A percentile compares a stretch with the other conserved stretches of the same genome.
Conservation (phyloP, 2,329 filamentous ascomycete genomes). For the Akanthomyces lecanii region DNA sequence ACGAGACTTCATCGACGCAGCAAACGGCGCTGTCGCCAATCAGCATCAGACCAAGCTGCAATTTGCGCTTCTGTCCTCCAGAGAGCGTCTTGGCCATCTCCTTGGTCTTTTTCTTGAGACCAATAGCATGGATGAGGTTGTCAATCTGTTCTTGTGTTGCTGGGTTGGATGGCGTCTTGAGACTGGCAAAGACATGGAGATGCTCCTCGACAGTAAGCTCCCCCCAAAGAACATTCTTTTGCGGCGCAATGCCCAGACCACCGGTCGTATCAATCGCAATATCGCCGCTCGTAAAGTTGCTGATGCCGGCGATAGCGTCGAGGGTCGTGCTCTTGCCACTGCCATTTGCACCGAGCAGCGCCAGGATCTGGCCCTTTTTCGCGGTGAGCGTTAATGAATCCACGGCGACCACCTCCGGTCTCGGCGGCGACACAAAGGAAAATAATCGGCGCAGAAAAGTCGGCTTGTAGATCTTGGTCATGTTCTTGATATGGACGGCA, state of each 20-base stretch:
- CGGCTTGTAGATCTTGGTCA: slow-evolving; percentile 72
- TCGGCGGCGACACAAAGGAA: slow-evolving; percentile 42
- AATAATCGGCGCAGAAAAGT: slow-evolving; percentile 53
- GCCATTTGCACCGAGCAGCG: slow-evolving; percentile 61
- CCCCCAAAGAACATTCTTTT: slow-evolving; percentile 74
- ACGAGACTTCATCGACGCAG: slow-evolving; percentile 71
- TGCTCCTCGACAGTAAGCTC: slow-evolving; percentile 69
- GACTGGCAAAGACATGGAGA: slow-evolving; percentile 62
- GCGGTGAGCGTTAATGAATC: slow-evolving; percentile 65
- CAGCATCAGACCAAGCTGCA: slow-evolving; percentile 76
- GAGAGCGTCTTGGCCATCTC: slow-evolving; percentile 62
- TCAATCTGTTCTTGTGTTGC: slow-evolving; percentile 40
- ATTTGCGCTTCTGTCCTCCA: slow-evolving; percentile 71
- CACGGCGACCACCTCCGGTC: slow-evolving; percentile 69
- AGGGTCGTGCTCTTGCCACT: slow-evolving; percentile 69
- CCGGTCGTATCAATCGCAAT: slow-evolving; percentile 62
- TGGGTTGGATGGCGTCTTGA: slow-evolving; percentile 53
- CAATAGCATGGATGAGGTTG: slow-evolving; percentile 57
- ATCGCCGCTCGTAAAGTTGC: slow-evolving; percentile 50
- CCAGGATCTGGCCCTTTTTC: slow-evolving; percentile 70
- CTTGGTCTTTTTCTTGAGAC: slow-evolving; percentile 59
- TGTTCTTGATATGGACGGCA: slow-evolving; percentile 63
- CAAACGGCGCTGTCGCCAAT: slow-evolving; percentile 69
- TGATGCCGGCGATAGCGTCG: slow-evolving; percentile 29
- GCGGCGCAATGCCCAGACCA: slow-evolving; percentile 69